Percentiles rank a stretch among this genome's conserved stretches.
Conservation (phyloP, 805 yeast genomes). For the Kodamaea neixiangensis region DNA sequence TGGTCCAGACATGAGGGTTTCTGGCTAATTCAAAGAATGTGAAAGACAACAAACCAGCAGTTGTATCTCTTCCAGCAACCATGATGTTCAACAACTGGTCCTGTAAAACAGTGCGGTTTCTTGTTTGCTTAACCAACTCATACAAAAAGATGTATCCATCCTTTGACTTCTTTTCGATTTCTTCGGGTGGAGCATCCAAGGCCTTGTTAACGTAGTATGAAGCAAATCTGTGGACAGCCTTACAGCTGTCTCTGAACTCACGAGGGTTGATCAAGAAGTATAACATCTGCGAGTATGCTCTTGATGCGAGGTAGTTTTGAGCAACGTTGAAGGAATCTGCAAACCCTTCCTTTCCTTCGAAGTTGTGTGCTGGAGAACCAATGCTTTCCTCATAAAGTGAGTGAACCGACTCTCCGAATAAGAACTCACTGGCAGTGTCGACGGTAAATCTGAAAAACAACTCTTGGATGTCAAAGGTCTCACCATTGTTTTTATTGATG, state of each 20-base stretch:
- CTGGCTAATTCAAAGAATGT: conserved; percentile 26
- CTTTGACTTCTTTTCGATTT: conserved; percentile 16
- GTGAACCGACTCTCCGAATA: conserved; percentile 40
- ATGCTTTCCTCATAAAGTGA: conserved; percentile 28
- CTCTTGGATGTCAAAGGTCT: conserved; percentile 33
- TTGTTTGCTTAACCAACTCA: conserved; percentile 29
- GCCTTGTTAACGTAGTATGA: conserved; percentile 17
- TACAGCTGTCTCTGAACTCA: conserved; percentile 33
- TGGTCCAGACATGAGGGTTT: conserved; percentile 22
- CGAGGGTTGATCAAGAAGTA: conserved; percentile 20
- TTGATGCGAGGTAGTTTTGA: conserved; percentile 35
- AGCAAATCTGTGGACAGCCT: conserved; percentile 34
- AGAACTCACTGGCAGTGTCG: conserved; percentile 44
- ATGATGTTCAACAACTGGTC: conserved; percentile 30
- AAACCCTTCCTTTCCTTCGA: conserved; percentile 29
- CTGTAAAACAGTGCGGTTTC: conserved; percentile 25
- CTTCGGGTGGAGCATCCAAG: conserved; percentile 16
- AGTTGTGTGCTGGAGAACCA: conserved; percentile 12
- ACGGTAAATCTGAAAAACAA: conserved; percentile 37
- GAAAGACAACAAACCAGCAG: conserved; percentile 30
- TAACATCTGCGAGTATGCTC: conserved; percentile 31
- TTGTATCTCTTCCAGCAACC: conserved; percentile 33
- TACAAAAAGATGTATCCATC: conserved; percentile 29
- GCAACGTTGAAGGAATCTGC: conserved; percentile 36
- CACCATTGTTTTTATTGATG: conserved; percentile 22